These are phyloP conservation scores for Chaetomium strumarium DNA, from an alignment of 2,329 filamentous ascomycete genomes.

Conservation along the genomic window DNA sequence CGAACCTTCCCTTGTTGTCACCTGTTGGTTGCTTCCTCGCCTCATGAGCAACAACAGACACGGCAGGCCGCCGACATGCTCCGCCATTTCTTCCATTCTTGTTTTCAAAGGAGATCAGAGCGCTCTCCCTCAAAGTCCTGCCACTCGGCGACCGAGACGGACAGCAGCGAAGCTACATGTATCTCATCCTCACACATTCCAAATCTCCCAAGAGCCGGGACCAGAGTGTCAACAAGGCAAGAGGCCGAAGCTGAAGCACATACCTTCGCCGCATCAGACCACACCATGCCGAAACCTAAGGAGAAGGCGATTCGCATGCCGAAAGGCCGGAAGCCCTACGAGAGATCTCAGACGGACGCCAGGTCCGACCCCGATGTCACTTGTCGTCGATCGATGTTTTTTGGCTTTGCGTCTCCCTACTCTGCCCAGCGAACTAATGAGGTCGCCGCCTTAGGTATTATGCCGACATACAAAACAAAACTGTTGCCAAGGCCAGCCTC, in stretches of 20 bases:
- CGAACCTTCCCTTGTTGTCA: neutral
- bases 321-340: slow-evolving; percentile 5
- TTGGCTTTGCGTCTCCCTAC: neutral
- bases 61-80: slow-evolving; percentile 13
- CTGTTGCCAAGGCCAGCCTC: too few relatives aligned
- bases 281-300: slow-evolving; percentile 15
- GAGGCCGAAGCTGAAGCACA: neutral
- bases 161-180: slow-evolving; percentile 17
- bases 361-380: slow-evolving; percentile 15
- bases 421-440: neutral
- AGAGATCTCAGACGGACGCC: neutral
- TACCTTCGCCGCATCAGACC: neutral
- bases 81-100: slow-evolving; percentile 20
- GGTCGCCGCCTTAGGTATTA: neutral
- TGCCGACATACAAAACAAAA: slow-evolving; percentile 2
- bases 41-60: neutral
- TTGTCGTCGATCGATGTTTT: neutral
- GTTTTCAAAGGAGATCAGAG: slow-evolving; percentile 19
- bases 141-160: slow-evolving; percentile 20
- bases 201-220: slow-evolving; percentile 1
- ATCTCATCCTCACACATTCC: slow-evolving; percentile 1
- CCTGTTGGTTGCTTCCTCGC: neutral
- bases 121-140: slow-evolving; percentile 12
- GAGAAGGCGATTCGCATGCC: neutral
- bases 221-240: neutral